These are phyloP conservation scores for Magnusiomyces suaveolens DNA, from an alignment of 1,139 yeast species.

Conservation along the genomic window DNA sequence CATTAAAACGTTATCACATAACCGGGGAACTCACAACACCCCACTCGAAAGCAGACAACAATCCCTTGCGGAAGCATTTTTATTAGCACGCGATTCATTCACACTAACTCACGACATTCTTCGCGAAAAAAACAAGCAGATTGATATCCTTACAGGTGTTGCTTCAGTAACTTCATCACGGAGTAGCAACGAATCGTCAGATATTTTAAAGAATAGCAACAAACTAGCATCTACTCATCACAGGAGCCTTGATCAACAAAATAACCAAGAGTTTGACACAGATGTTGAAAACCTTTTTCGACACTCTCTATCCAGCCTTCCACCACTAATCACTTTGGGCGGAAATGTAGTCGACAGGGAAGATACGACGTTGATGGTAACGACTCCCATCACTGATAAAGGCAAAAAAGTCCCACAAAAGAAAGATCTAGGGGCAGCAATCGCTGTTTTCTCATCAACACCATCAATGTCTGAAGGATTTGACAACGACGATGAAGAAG, in stretches of 20 bases:
- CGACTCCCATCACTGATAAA: no score
- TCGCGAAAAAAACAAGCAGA: background rate
- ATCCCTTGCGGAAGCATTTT: constrained; percentile 11
- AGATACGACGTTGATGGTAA: no score
- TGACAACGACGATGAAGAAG: background rate
- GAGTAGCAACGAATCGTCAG: background rate
- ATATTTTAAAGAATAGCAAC: background rate
- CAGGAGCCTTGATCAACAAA: background rate
- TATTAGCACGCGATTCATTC: constrained; percentile 9
- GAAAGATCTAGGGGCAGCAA: background rate
- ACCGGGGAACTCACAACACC: background rate
- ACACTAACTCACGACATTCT: background rate
- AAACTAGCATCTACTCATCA: background rate
- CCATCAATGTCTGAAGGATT: background rate
- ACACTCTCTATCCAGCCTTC: background rate
- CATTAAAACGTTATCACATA: constrained; percentile 8
- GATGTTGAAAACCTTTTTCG: no score
- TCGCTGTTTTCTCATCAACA: background rate
- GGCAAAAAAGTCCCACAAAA: background rate
- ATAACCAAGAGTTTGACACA: background rate
- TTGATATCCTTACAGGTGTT: background rate
- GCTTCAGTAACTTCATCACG: background rate
- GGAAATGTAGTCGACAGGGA: no score
- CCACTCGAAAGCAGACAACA: constrained; percentile 6
- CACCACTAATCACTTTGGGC: background rate